Evolutionary conservation across 2,329 filamentous ascomycete species (phyloP), one percentile per base, ranked within the genome.

Genomic region (Corynespora cassiicola): DNA sequence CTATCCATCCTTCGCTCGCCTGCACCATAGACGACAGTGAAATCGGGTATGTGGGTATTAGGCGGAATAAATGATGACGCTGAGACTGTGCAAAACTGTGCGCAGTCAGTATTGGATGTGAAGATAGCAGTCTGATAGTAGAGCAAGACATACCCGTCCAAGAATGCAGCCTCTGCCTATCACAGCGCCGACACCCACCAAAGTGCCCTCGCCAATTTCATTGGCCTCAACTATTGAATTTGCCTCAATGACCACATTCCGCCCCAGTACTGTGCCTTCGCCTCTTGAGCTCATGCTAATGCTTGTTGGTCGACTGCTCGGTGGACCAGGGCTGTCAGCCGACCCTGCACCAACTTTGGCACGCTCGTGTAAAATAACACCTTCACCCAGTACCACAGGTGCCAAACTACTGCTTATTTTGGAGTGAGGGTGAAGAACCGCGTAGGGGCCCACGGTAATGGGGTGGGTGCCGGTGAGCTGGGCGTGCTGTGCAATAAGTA

Each of bases 351-450:
- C 68, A 3, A 77, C 58, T 15, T 65, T 56, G 11, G 72, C 71
- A 22, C 75, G 75, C 58, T 97, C 94, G 53, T 87, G 83, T 27
- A 97, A 77, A 29, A 96, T 87, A 56, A 88, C 94, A 17, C 70
- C 68, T 27, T 68, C 64, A 0, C 71, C 73, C 6, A 77, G 59
- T 12, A 64, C 63, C 1, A 77, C 70, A 2, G 66, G 65, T n/a
- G 69, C 71, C 12, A 65, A 37, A 1, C 65, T 61, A 24, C 73
- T 72, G 23, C 62, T 65, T 19, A 77, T 61, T 33, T 60, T 84
- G 11, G 85, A 82, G 31, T 91, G 88, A 1, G 94, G 91, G 59
- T 97, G 92, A n/a, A 99, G 72, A 6, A 96, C 81, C 3, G 83
- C 85, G 59, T 90, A 85, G 16, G 87, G 78, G 39, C 85, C 85